Conservation (phyloP, 1,284 basidiomycete genomes). For the Hemileia vastatrix region DNA sequence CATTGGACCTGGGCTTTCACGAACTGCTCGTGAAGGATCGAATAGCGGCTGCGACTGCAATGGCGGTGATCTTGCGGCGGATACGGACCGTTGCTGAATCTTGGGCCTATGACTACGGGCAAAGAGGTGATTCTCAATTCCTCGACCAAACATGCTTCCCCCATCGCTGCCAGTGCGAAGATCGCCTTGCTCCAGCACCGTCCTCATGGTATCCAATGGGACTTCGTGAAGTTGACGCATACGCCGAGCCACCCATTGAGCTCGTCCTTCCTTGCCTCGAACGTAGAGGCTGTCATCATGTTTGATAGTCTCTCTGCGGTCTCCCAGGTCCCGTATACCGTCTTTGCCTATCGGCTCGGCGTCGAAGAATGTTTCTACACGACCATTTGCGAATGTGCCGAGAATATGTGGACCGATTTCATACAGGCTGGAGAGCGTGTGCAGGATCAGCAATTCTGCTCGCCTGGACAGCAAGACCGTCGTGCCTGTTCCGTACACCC, state of each 20-base stretch:
- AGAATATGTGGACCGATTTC: conserved; percentile 43
- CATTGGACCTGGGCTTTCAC: too few relatives aligned
- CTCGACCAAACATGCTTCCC: conserved; percentile 40
- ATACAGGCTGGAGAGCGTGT: conserved; percentile 41
- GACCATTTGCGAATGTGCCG: conserved; percentile 42
- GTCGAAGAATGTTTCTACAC: too few relatives aligned
- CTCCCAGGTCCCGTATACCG: too few relatives aligned
- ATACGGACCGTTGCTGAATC: too few relatives aligned
- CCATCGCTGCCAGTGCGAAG: conserved; percentile 31
- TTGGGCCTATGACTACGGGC: conserved; percentile 37
- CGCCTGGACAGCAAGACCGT: conserved; percentile 38
- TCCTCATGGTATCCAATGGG: conserved; percentile 40
- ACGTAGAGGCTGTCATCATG: too few relatives aligned
- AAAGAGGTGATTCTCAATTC: conserved; percentile 42
- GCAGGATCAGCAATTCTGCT: conserved; percentile 40
- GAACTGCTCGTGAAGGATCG: too few relatives aligned
- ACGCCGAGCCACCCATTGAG: conserved; percentile 40
- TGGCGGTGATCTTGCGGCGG: too few relatives aligned
- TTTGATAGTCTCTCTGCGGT: too few relatives aligned
- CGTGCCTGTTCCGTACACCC: conserved; percentile 39
- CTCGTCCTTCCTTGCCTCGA: conserved; percentile 34
- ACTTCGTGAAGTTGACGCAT: conserved; percentile 44
- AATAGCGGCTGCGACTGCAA: too few relatives aligned
- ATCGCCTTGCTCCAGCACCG: conserved; percentile 41
- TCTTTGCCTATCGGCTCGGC: too few relatives aligned